Percentiles rank a stretch among this genome's conserved stretches.
Evolutionary conservation across 2,329 filamentous ascomycete species (phyloP).

Genomic region (Diplodia seriata): DNA sequence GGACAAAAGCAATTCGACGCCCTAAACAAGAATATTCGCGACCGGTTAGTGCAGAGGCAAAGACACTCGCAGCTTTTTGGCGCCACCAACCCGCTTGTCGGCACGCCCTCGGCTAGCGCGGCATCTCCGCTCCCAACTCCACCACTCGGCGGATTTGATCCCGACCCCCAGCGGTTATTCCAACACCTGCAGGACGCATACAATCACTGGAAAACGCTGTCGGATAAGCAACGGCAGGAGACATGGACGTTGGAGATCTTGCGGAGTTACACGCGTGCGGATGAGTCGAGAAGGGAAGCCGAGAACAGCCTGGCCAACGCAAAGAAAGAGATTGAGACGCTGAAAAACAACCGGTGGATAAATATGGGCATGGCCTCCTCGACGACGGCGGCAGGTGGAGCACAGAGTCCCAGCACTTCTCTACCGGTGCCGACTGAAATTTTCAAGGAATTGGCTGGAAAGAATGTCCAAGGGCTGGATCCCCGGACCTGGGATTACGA

Average conservation of each 20-base stretch:
- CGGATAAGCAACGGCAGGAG: slow-evolving; percentile 54
- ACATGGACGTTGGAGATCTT: slow-evolving; percentile 57
- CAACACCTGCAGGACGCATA: slow-evolving; percentile 81
- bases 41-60: slow-evolving; percentile 62
- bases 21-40: slow-evolving; percentile 69
- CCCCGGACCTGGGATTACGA: slow-evolving; percentile 52
- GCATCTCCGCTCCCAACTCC: slow-evolving; percentile 48
- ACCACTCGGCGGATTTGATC: slow-evolving; percentile 51
- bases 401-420: slow-evolving; percentile 41
- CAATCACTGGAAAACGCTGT: slow-evolving; percentile 74
- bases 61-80: slow-evolving; percentile 37
- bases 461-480: slow-evolving; percentile 42
- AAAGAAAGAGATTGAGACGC: slow-evolving; percentile 51
- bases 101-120: slow-evolving; percentile 48
- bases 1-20: slow-evolving; percentile 76
- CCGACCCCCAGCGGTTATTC: slow-evolving; percentile 72
- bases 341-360: slow-evolving; percentile 45
- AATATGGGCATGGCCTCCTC: slow-evolving; percentile 35
- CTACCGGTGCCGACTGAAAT: slow-evolving; percentile 48
- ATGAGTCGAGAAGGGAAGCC: slow-evolving; percentile 48
- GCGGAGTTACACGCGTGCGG: slow-evolving; percentile 52
- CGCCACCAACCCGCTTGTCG: slow-evolving; percentile 41
- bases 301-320: slow-evolving; percentile 50
- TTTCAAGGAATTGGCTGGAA: slow-evolving; percentile 48
- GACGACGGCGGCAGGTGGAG: slow-evolving; percentile 30